Evolutionary conservation across 2,329 filamentous ascomycete genomes (phyloP), one percentile per base, ranked within the genome.

Genomic region (Cladosporium sp.): DNA sequence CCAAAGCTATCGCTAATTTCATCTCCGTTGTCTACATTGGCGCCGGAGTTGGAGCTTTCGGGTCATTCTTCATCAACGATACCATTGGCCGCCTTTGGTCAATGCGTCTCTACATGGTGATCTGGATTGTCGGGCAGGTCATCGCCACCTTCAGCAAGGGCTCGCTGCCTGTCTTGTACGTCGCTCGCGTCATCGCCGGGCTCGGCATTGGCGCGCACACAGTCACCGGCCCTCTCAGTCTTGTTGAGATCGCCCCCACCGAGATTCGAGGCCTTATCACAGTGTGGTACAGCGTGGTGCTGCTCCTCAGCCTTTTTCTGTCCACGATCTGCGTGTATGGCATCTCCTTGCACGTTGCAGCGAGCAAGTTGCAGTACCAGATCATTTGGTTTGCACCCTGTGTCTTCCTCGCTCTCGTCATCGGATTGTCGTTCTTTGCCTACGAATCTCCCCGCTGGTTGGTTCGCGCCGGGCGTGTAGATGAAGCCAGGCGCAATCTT

Each of bases 1-100:
- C 69, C 2, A 49, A 56, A 3, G 58, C 67, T 14, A 72, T 73
- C 25, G 61, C 56, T n/a, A 73, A 74, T 54, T 75, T 74, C 59
- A 67, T 77, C 40, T 76, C 74, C 4, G 60, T 76, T 30, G 80
- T 73, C 19, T 71, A 75, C 56, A 63, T 76, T 38, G 70, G 70
- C 2, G 63, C 59, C 38, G 70, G 64, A 38, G 60, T 69, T 4
- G 72, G 72, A 1, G 68, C 73, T 1, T 65, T 55, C 14, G 55
- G 72, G 3, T 73, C 73, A 5, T 77, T 74, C 65, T 74, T 76
- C 63, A 59, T 76, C 62, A 75, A 76, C 63, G 66, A 78, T 59
- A 66, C 69, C 5, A 67, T 77, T 20, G 75, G 76, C 1, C 71
- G 75, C 1, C 64, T 73, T 20, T 76, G 75, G 74, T 74, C 75